Evolutionary conservation across 495 filamentous ascomycete species (phyloP).

Genomic region (Rusavskia elegans): DNA sequence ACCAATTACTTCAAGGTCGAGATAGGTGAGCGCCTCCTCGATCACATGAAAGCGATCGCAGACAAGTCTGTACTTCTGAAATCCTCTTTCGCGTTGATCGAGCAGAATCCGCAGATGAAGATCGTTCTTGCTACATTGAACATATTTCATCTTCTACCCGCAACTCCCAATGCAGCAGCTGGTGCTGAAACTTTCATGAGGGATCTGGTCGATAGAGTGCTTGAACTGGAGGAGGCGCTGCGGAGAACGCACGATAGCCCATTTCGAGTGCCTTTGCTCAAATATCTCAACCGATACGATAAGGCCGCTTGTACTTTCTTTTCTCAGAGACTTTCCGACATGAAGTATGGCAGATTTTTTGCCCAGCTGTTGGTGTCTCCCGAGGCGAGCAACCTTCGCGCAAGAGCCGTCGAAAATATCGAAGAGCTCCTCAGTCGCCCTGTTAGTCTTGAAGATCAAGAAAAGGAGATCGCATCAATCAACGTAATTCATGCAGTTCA

Average conservation of each 20-base stretch:
- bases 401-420: constrained; percentile 56
- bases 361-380: constrained; percentile 73
- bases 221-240: constrained; percentile 75
- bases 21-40: constrained; percentile 77
- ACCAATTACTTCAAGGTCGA: constrained; percentile 99
- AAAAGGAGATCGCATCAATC: constrained; percentile 60
- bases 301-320: constrained; percentile 75
- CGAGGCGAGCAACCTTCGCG: constrained; percentile 56
- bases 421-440: constrained; percentile 50
- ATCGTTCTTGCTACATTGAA: constrained; percentile 87
- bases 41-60: constrained; percentile 84
- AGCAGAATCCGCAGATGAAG: constrained; percentile 81
- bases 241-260: constrained; percentile 85
- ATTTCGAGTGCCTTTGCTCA: constrained; percentile 81
- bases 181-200: constrained; percentile 82
- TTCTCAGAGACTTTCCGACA: constrained; percentile 54
- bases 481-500: constrained; percentile 77
- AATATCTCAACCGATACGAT: constrained; percentile 85
- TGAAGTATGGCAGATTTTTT: constrained; percentile 84
- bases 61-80: constrained; percentile 67
- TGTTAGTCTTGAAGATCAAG: constrained; percentile 37
- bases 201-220: constrained; percentile 67
- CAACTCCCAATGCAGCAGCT: constrained; percentile 45
- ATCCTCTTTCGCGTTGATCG: constrained; percentile 83
- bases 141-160: constrained; percentile 86